phyloP scores from a whole-genome alignment of 208 protist species.

The Leishmania gerbilli region DNA sequence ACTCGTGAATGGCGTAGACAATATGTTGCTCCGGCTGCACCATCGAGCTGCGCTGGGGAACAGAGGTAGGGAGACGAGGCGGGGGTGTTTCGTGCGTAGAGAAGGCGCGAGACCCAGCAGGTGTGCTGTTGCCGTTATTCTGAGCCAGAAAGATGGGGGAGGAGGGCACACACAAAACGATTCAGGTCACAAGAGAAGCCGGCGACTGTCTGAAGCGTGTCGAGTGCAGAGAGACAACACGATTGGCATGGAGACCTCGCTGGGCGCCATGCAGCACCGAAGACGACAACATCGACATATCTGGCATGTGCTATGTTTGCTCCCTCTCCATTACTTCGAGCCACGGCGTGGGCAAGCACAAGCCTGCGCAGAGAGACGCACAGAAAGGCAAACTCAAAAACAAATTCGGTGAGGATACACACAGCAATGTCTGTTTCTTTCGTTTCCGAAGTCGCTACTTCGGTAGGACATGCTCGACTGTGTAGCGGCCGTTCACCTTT shows the following conservation, averaged over 20 bases:
- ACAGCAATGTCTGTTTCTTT: background rate
- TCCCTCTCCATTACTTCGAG: background rate
- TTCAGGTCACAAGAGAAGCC: background rate
- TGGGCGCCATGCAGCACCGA: background rate
- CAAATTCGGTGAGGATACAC: too few relatives aligned
- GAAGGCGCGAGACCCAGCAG: background rate
- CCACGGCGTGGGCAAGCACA: background rate
- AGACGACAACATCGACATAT: background rate
- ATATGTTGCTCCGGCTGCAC: constrained; percentile 31
- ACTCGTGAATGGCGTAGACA: constrained; percentile 59
- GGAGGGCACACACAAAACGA: background rate
- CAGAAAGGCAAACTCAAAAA: too few relatives aligned
- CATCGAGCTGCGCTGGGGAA: background rate
- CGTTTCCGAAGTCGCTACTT: background rate
- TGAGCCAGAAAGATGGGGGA: background rate
- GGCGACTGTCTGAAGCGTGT: background rate
- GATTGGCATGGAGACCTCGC: background rate
- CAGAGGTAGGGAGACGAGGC: background rate
- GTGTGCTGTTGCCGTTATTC: background rate
- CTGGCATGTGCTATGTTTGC: too few relatives aligned
- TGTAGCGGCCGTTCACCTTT: constrained; percentile 29
- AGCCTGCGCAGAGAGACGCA: background rate
- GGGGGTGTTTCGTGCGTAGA: background rate
- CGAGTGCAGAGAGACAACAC: background rate
- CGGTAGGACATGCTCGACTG: constrained; percentile 30